These are phyloP conservation scores for Fusarium devonianum DNA, from an alignment of 2,329 filamentous ascomycete genomes.

Conservation along the genomic window DNA sequence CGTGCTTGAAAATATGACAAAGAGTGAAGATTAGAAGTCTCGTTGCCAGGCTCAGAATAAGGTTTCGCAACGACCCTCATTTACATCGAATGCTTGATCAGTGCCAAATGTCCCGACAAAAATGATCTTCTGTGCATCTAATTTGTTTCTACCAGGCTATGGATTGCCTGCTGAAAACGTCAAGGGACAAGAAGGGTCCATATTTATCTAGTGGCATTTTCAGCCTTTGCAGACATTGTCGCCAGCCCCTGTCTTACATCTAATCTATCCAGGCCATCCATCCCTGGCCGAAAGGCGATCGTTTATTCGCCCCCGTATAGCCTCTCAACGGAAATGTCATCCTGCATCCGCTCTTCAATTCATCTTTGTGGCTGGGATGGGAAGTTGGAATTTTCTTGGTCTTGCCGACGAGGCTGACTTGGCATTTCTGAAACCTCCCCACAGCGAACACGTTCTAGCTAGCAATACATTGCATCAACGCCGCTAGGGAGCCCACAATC, in stretches of 20 bases:
- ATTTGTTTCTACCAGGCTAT: too few relatives aligned
- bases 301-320: constrained; percentile 4
- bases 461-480: constrained; percentile 6
- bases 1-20: neutral
- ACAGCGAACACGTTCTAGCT: constrained; percentile 15
- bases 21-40: neutral
- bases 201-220: neutral
- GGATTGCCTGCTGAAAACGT: neutral
- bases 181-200: neutral
- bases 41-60: neutral
- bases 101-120: neutral
- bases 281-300: constrained; percentile 2
- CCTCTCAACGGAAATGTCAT: neutral
- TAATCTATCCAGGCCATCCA: constrained; percentile 4
- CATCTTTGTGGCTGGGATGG: constrained; percentile 2
- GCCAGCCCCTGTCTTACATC: constrained; percentile 19
- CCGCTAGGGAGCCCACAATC: constrained; percentile 29
- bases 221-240: constrained; percentile 13
- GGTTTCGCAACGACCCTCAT: neutral
- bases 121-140: neutral
- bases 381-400: neutral
- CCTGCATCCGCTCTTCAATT: neutral
- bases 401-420: constrained; percentile 2
- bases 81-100: neutral
- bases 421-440: constrained; percentile 8